These are phyloP conservation scores for Xerocomus amazonicus DNA, from an alignment of 1,284 basidiomycete genomes.

Conservation along the genomic window DNA sequence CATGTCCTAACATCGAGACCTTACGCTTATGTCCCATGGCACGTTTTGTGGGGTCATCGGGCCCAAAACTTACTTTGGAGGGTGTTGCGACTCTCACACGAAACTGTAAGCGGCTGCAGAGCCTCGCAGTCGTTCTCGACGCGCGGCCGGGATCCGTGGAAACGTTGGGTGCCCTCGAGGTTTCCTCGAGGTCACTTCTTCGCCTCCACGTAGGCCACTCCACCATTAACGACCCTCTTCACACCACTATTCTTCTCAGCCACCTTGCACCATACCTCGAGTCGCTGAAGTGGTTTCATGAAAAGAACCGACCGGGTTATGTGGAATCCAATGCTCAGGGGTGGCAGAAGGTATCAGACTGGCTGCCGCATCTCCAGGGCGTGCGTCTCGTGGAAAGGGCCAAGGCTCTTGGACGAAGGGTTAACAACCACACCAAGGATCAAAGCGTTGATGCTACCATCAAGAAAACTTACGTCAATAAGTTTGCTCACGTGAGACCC, in stretches of 20 bases:
- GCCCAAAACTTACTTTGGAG: slow-evolving; percentile 53
- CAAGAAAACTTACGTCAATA: slow-evolving; percentile 38
- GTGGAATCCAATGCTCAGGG: slow-evolving; percentile 59
- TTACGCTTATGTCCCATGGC: slow-evolving; percentile 63
- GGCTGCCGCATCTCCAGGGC: slow-evolving; percentile 63
- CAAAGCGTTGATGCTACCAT: slow-evolving; percentile 58
- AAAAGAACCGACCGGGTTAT: slow-evolving; percentile 66
- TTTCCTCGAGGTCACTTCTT: slow-evolving; percentile 59
- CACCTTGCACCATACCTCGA: slow-evolving; percentile 70
- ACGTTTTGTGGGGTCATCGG: slow-evolving; percentile 51
- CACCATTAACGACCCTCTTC: slow-evolving; percentile 62
- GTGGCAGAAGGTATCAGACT: slow-evolving; percentile 66
- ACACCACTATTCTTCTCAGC: slow-evolving; percentile 65
- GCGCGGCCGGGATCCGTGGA: slow-evolving; percentile 47
- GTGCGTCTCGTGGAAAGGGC: slow-evolving; percentile 59
- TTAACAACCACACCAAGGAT: slow-evolving; percentile 34
- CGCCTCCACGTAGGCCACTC: slow-evolving; percentile 72
- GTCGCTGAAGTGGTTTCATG: slow-evolving; percentile 67
- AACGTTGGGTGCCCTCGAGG: slow-evolving; percentile 41
- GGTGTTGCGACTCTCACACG: slow-evolving; percentile 55
- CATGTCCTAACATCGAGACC: slow-evolving; percentile 63
- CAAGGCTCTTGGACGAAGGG: slow-evolving; percentile 36
- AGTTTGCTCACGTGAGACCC: slow-evolving; percentile 48
- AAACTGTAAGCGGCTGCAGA: slow-evolving; percentile 57
- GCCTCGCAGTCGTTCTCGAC: slow-evolving; percentile 60